Evolutionary conservation across 2,329 filamentous ascomycete genomes (phyloP).

Genomic region (Cordyceps tenuipes): DNA sequence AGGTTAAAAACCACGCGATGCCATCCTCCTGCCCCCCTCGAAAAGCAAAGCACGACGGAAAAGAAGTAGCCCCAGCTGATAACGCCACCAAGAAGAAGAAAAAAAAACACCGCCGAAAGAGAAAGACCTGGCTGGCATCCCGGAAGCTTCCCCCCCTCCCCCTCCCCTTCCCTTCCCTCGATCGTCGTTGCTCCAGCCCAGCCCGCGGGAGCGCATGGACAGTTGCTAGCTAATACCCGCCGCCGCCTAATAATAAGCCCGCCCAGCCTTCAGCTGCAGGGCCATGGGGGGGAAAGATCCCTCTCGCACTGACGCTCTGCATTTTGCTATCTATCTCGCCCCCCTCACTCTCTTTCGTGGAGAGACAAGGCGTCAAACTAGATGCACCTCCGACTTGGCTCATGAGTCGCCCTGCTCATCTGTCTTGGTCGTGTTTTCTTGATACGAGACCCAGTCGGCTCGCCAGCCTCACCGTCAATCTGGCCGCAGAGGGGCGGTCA

Average conservation of each 20-base stretch:
- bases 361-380: slow-evolving; percentile 1
- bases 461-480: slow-evolving; percentile 6
- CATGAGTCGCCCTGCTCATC: too few relatives aligned
- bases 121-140: not conserved
- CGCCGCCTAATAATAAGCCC: not conserved
- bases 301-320: too few relatives aligned
- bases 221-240: not conserved
- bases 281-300: too few relatives aligned
- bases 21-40: not conserved
- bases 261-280: not conserved
- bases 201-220: not conserved
- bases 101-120: not conserved
- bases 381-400: not conserved
- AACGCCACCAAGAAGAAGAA: not conserved
- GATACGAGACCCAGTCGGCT: not conserved
- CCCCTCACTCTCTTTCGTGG: too few relatives aligned
- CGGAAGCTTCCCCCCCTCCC: too few relatives aligned
- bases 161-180: not conserved
- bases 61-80: slow-evolving; percentile 9
- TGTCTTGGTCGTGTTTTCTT: not conserved
- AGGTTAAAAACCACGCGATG: not conserved
- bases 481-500: not conserved
- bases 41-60: not conserved
- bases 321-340: too few relatives aligned
- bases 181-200: not conserved